Percentiles rank a stretch among this genome's conserved stretches.
These are phyloP conservation scores for Aphanomyces stellatus DNA, from an alignment of 352 stramenopile genomes.

Conservation along the genomic window DNA sequence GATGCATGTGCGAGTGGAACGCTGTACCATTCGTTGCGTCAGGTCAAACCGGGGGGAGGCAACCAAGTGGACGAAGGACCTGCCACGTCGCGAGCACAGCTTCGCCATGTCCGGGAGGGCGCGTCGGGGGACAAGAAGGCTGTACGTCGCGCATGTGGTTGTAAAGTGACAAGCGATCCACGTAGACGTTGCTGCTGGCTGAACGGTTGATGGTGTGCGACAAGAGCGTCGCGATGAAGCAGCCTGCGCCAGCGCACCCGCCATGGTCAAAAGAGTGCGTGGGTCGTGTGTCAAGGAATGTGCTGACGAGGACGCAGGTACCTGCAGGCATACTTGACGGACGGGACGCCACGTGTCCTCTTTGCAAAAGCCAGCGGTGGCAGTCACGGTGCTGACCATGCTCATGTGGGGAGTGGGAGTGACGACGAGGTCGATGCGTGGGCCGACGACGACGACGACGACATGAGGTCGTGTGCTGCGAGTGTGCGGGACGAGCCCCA, in stretches of 20 bases:
- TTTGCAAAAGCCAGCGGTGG: too few species aligned
- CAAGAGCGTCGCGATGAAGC: background rate
- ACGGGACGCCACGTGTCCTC: too few species aligned
- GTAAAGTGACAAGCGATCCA: background rate
- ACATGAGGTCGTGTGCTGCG: too few species aligned
- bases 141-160: too few species aligned
- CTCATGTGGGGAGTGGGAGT: too few species aligned
- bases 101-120: background rate
- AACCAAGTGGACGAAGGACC: background rate
- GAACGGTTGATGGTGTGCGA: background rate
- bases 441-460: too few species aligned
- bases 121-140: background rate
- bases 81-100: background rate
- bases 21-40: background rate
- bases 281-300: background rate
- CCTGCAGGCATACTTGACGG: background rate
- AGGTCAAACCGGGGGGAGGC: background rate
- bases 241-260: background rate
- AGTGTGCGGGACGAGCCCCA: too few species aligned
- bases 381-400: too few species aligned
- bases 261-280: slow-evolving; percentile 9
- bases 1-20: background rate
- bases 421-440: too few species aligned
- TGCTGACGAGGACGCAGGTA: background rate
- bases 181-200: background rate